phyloP scores from a whole-genome alignment of 257 asterid species.

The Plectranthus barbatus region DNA sequence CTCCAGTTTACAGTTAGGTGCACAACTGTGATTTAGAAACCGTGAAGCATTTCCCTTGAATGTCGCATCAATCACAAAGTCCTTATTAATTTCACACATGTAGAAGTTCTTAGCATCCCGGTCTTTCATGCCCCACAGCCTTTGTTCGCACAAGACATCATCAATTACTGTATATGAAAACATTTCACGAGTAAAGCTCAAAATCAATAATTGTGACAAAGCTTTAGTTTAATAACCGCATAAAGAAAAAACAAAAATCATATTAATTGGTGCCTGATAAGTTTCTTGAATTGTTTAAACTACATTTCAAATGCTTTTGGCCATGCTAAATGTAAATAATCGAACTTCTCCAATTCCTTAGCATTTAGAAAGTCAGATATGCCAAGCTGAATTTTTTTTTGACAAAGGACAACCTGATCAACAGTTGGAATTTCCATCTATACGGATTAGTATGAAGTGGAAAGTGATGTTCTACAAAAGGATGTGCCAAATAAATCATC shows the following conservation, averaged over 20 bases:
- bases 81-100: slow-evolving; percentile 86
- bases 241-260: neutral
- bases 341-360: neutral
- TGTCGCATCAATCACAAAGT: slow-evolving; percentile 92
- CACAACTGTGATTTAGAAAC: slow-evolving; percentile 90
- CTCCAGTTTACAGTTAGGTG: slow-evolving; percentile 86
- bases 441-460: neutral
- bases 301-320: neutral
- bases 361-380: neutral
- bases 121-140: slow-evolving; percentile 91
- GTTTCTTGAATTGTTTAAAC: neutral
- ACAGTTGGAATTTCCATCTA: slow-evolving; percentile 2
- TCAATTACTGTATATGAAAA: slow-evolving; percentile 54
- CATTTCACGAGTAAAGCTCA: slow-evolving; percentile 3
- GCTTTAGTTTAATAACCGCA: neutral
- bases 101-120: slow-evolving; percentile 69
- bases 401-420: neutral
- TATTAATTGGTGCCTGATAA: neutral
- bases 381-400: neutral
- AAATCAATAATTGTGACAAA: neutral
- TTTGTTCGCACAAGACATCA: slow-evolving; percentile 79
- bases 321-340: neutral
- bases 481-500: neutral
- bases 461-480: neutral
- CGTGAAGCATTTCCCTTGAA: slow-evolving; percentile 85